Percentiles rank a stretch among this genome's conserved stretches.
Evolutionary conservation across 371 early-diverging fungal genomes (phyloP).

Genomic region (Mortierella sp.): DNA sequence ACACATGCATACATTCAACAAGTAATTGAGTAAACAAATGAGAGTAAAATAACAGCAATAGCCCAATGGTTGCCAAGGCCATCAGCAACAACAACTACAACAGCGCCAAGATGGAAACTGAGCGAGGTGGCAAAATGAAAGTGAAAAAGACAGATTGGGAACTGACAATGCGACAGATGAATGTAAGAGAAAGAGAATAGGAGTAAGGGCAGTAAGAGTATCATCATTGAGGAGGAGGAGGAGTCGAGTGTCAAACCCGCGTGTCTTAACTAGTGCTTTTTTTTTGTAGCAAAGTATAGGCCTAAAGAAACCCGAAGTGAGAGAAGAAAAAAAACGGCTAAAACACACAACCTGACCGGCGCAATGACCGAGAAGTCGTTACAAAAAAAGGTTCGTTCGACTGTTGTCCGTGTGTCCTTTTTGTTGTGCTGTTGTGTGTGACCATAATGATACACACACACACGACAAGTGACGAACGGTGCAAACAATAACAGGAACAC

Average conservation of each 20-base stretch:
- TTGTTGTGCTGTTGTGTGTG: not conserved
- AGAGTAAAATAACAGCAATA: not conserved
- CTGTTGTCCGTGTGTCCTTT: not conserved
- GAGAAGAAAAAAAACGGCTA: not conserved
- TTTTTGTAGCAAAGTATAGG: not conserved
- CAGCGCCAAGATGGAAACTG: constrained; percentile 4
- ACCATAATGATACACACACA: not conserved
- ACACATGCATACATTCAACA: not conserved
- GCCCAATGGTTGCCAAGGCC: not conserved
- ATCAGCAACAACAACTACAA: not conserved
- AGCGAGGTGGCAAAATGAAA: not conserved
- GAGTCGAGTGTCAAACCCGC: not conserved
- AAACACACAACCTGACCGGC: not conserved
- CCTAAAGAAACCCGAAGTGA: not conserved
- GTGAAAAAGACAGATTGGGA: not conserved
- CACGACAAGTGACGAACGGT: not conserved
- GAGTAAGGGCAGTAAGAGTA: not conserved
- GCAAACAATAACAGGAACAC: not conserved
- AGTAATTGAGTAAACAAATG: not conserved
- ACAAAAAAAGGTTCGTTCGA: not conserved
- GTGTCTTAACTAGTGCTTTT: not conserved
- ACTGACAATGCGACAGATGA: not conserved
- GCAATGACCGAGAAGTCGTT: not conserved
- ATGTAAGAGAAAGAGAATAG: not conserved
- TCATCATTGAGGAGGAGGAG: not conserved